These are phyloP conservation scores for Fusarium sp. DNA, from an alignment of 2,329 filamentous ascomycete genomes.

Conservation along the genomic window DNA sequence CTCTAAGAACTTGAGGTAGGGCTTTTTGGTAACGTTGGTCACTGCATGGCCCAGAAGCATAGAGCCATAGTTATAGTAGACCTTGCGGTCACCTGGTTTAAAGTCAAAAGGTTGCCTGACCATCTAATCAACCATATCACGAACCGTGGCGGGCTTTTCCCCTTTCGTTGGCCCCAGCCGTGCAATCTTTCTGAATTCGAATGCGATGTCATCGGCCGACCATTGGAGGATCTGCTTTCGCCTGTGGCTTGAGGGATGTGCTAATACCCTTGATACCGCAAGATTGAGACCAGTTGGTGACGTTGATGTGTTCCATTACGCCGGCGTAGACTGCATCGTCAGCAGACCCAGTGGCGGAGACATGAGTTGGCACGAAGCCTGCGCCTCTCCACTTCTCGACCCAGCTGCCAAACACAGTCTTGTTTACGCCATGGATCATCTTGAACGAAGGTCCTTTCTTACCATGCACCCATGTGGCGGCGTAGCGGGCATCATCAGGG, in stretches of 20 bases:
- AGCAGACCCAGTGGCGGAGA: conserved; percentile 32
- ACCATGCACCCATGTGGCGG: conserved; percentile 24
- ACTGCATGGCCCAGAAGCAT: conserved; percentile 35
- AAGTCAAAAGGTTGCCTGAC: conserved; percentile 24
- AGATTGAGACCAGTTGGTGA: conserved; percentile 24
- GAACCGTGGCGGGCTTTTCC: conserved; percentile 23
- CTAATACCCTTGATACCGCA: conserved; percentile 17
- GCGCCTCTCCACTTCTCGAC: conserved; percentile 1
- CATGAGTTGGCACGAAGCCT: conserved; percentile 16
- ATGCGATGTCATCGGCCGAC: conserved; percentile 22
- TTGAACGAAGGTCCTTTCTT: not conserved
- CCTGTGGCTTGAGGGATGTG: not conserved
- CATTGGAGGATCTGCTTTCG: not conserved
- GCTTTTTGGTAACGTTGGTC: conserved; percentile 28
- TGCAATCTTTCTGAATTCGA: conserved; percentile 30
- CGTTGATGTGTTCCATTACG: conserved; percentile 22
- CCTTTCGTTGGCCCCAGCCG: conserved; percentile 15
- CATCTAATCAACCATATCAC: conserved; percentile 40
- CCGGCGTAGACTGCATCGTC: conserved; percentile 24
- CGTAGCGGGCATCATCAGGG: conserved; percentile 23
- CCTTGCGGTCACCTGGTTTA: conserved; percentile 14
- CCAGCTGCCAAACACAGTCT: conserved; percentile 29
- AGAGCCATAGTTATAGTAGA: conserved; percentile 37
- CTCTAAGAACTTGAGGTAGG: conserved; percentile 34
- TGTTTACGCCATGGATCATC: conserved; percentile 14